A percentile compares a stretch with the other conserved stretches of the same genome.
Conservation (phyloP, 2,329 filamentous ascomycete genomes). For the Neurospora crassa region DNA sequence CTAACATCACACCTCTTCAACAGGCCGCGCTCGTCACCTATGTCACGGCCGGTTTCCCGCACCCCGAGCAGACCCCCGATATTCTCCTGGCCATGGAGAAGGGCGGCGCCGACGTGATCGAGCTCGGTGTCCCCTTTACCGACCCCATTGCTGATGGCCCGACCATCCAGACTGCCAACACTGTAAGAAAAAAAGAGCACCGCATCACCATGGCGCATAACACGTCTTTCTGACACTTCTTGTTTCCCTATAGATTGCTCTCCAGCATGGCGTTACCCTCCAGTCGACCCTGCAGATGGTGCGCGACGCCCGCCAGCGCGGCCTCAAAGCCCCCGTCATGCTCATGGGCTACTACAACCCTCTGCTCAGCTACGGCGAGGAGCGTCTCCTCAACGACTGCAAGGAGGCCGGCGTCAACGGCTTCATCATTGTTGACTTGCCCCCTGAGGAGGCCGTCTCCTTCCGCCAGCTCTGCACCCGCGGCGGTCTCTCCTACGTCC, state of each 20-base stretch:
- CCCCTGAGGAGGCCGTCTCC: constrained; percentile 87
- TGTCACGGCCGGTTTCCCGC: constrained; percentile 89
- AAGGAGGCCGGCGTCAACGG: constrained; percentile 81
- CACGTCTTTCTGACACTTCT: neutral
- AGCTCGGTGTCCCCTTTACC: constrained; percentile 92
- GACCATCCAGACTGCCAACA: constrained; percentile 93
- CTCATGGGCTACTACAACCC: constrained; percentile 99
- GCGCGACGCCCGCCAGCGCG: constrained; percentile 64
- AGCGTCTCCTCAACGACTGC: constrained; percentile 75
- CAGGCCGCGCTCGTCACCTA: constrained; percentile 87
- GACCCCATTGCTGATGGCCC: constrained; percentile 97
- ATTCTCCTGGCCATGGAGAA: constrained; percentile 84
- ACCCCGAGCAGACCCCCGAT: constrained; percentile 68
- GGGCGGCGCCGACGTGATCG: constrained; percentile 89
- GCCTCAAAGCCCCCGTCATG: constrained; percentile 72
- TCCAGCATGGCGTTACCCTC: constrained; percentile 82
- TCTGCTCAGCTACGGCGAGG: constrained; percentile 86
- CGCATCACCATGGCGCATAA: constrained; percentile 13
- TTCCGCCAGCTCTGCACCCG: constrained; percentile 79
- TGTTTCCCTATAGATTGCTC: constrained; percentile 40
- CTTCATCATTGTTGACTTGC: constrained; percentile 93
- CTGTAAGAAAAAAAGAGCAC: constrained; percentile 35
- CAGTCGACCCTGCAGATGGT: constrained; percentile 73
- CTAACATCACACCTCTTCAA: constrained; percentile 10
- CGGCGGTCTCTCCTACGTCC: constrained; percentile 84